Evolutionary conservation across 2,329 filamentous ascomycete genomes (phyloP), one percentile per base, ranked within the genome.

Genomic region (Exophiala calicioides): DNA sequence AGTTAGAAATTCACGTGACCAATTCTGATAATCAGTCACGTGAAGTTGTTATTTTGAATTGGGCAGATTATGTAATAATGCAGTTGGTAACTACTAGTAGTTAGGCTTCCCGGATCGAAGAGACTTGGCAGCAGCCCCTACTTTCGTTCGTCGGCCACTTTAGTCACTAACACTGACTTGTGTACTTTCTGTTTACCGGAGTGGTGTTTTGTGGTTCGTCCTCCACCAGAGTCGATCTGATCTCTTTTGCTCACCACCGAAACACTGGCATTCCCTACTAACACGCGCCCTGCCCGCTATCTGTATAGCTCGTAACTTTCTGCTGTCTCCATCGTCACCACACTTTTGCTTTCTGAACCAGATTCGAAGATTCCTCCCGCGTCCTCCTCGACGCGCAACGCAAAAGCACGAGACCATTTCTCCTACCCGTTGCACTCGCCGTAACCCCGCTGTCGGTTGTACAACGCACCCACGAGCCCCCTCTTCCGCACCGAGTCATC

Each of bases 381-480:
- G n/a, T 23, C 7, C 15, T 32, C 19, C 19, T 16, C 21, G 10
- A 19, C 36, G 20, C 44, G 36, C 24, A 12, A 33, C 24, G n/a
- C 36, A 27, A 29, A 36, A 46, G 44, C 50, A 52, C 50, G 50
- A 52, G 44, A 52, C 49, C 49, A 44, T 23, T 35, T 27, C 27
- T 24, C 21, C 13, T 18, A 30, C 12, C 36, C 26, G 26, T 26
- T 34, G 16, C 26, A 26, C 4, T 30, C 27, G 27, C 27, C 34
- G n/a, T 12, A 33, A 6, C 21, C 15, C 27, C 43, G 19, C 13
- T 16, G 3, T 15, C 8, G 33, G 12, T 34, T 15, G 15, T 21
- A 30, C 12, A 26, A 30, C 32, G 10, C 18, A n/a, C 21, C 12
- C 8, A 9, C 15, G 18, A 18, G 5, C 24, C 30, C 19, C 30